Percentiles rank a stretch among this genome's conserved stretches.
phyloP scores from a whole-genome alignment of 768 basidiomycete species.

The Mycena maculata region DNA sequence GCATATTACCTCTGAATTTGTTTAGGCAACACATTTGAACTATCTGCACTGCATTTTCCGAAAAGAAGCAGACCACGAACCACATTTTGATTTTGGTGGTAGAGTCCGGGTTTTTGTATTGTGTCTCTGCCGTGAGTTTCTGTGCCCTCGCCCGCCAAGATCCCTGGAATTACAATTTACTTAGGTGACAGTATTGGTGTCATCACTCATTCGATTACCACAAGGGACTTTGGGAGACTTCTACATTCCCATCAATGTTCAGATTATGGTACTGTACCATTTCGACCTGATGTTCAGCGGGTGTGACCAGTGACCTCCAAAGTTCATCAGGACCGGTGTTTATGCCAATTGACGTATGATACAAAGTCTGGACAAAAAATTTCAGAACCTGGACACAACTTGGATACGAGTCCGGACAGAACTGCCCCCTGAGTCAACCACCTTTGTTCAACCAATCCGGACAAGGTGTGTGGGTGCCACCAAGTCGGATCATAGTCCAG shows the following conservation, averaged over 20 bases:
- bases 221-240: slow-evolving; percentile 7
- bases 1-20: not conserved
- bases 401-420: no score
- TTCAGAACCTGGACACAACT: no score
- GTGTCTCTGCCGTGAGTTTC: slow-evolving; percentile 3
- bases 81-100: not conserved
- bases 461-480: no score
- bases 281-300: no score
- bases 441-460: no score
- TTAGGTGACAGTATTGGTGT: not conserved
- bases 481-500: no score
- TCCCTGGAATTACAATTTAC: not conserved
- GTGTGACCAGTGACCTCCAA: no score
- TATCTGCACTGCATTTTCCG: not conserved
- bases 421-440: no score
- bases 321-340: no score
- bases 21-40: slow-evolving; percentile 12
- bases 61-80: not conserved
- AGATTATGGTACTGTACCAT: slow-evolving; percentile 21
- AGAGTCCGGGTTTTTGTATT: slow-evolving; percentile 8
- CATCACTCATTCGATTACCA: not conserved
- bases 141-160: not conserved
- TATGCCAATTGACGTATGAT: no score
- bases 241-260: not conserved
- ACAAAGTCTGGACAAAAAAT: no score